Conservation (phyloP, 1,284 basidiomycete species). For the Trametes versicolor region DNA sequence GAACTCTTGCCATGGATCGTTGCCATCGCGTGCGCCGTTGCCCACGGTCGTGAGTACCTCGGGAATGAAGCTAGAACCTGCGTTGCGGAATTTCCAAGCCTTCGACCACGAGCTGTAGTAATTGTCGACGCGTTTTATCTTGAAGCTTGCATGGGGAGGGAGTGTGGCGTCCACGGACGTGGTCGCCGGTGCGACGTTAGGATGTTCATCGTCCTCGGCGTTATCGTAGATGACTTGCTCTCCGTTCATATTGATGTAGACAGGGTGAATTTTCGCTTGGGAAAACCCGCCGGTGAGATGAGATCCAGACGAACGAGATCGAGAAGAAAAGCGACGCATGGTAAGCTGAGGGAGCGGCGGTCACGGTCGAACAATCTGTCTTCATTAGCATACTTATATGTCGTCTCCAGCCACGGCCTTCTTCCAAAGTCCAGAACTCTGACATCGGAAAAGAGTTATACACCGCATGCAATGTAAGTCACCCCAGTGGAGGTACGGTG, state of each 20-base stretch:
- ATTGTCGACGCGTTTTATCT: slow-evolving; percentile 65
- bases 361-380: too few relatives aligned
- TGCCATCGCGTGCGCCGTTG: slow-evolving; percentile 42
- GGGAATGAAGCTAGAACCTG: slow-evolving; percentile 56
- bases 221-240: background rate
- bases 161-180: slow-evolving; percentile 45
- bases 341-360: background rate
- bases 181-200: slow-evolving; percentile 44
- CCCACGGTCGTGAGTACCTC: slow-evolving; percentile 48
- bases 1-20: slow-evolving; percentile 63
- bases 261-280: background rate
- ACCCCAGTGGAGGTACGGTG: too few relatives aligned
- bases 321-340: slow-evolving; percentile 18
- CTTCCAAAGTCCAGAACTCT: too few relatives aligned
- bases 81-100: slow-evolving; percentile 65
- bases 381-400: background rate
- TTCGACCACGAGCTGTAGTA: slow-evolving; percentile 65
- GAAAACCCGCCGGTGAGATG: background rate
- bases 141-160: slow-evolving; percentile 55
- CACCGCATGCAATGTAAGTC: too few relatives aligned
- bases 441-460: too few relatives aligned
- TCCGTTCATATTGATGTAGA: background rate
- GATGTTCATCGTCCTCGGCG: slow-evolving; percentile 45
- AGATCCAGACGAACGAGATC: slow-evolving; percentile 7
- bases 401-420: too few relatives aligned